Conservation (phyloP, 23 red algal species). For the Rhodosorus marinus region DNA sequence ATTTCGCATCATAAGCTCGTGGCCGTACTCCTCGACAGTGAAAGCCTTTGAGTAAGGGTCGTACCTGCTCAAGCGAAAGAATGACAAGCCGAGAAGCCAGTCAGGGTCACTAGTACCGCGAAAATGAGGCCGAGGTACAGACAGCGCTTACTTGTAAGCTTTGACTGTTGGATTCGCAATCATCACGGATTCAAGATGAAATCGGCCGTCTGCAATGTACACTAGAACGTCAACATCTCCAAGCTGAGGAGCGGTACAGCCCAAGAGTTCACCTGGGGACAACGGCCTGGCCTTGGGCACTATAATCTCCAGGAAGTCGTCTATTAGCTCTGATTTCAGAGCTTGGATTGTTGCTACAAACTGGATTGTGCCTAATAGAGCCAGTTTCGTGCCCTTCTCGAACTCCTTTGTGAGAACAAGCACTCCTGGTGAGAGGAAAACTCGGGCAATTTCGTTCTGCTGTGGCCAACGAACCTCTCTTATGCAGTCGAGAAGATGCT, state of each 20-base stretch:
- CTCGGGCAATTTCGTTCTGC: not conserved
- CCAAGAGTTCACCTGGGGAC: slow-evolving; percentile 92
- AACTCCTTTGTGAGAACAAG: slow-evolving; percentile 45
- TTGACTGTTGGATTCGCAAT: slow-evolving; percentile 68
- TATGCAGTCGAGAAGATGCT: slow-evolving; percentile 36
- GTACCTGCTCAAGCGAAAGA: too few relatives aligned
- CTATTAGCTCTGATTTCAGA: slow-evolving; percentile 6
- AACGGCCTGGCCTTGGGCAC: slow-evolving; percentile 67
- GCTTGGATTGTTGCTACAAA: slow-evolving; percentile 58
- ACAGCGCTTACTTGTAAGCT: too few relatives aligned
- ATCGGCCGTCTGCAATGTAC: slow-evolving; percentile 88
- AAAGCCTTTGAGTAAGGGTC: slow-evolving; percentile 80
- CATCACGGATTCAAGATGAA: slow-evolving; percentile 92
- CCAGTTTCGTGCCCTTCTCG: slow-evolving; percentile 3
- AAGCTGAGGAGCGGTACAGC: slow-evolving; percentile 72
- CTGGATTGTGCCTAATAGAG: slow-evolving; percentile 76
- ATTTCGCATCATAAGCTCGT: slow-evolving; percentile 32
- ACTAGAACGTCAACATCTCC: slow-evolving; percentile 21
- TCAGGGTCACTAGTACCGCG: too few relatives aligned
- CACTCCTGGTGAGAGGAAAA: too few relatives aligned
- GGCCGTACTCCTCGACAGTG: slow-evolving; percentile 69
- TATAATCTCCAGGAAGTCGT: slow-evolving; percentile 2
- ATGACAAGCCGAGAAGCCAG: too few relatives aligned
- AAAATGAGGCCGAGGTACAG: too few relatives aligned
- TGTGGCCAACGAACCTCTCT: too few relatives aligned